A percentile compares a stretch with the other conserved stretches of the same genome.
Evolutionary conservation across 495 filamentous ascomycete species (phyloP).

Genomic region (Penicillium turbatum): DNA sequence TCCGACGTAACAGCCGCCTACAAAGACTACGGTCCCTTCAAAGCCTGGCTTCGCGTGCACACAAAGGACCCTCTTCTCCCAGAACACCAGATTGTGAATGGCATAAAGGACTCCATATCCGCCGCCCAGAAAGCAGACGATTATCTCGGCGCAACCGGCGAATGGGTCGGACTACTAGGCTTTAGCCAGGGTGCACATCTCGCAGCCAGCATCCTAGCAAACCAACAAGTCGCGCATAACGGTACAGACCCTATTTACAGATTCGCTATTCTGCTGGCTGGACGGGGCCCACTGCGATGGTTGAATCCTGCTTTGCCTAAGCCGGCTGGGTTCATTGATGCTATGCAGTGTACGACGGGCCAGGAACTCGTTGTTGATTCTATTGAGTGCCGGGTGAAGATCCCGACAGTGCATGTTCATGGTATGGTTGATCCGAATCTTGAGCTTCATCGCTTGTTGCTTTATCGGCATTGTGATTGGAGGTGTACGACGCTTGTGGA

Average conservation of each 20-base stretch:
- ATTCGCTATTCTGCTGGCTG: neutral
- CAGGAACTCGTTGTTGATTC: neutral
- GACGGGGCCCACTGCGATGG: neutral
- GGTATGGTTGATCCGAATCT: neutral
- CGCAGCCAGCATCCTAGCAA: neutral
- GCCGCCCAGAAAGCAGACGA: neutral
- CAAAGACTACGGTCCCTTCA: conserved; percentile 51
- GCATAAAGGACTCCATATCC: neutral
- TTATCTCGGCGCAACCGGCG: neutral
- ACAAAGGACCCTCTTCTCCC: neutral
- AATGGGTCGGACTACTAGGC: neutral
- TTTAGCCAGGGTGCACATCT: neutral
- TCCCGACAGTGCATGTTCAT: neutral
- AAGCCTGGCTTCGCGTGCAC: conserved; percentile 49
- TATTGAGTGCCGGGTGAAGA: neutral
- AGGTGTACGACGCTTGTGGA: neutral
- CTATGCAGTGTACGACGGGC: neutral
- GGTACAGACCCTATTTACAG: no score
- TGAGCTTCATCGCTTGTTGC: neutral
- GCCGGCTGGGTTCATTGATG: neutral
- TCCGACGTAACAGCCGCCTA: conserved; percentile 52
- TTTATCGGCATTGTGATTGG: neutral
- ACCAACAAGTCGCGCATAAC: neutral
- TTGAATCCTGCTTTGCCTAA: neutral
- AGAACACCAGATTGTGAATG: neutral